Base-by-base conservation (phyloP, 441 rosid species). In the Metrosideros polymorpha region DNA sequence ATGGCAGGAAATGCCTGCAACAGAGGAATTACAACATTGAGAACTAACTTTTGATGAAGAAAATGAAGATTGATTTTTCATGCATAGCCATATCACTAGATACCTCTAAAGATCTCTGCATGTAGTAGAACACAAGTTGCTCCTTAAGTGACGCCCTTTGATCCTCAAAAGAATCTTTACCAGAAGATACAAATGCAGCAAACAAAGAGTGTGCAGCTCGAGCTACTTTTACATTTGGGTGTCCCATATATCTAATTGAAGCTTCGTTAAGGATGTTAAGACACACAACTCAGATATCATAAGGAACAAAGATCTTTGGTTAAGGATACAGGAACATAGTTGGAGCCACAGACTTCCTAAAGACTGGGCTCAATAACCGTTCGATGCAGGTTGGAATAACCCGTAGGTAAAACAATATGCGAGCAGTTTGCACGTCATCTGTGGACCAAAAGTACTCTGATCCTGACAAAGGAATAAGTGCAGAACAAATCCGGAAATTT, bases 351-450 rank as follows among this genome's bases (percentile, higher is more conserved):
- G 92, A 94, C 77, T 92, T 91, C 85, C 98, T 91, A 85, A 94
- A 95, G 66, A 92, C 91, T 76, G 86, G 82, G 84, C 92, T 92
- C 30, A 95, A 92, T 87, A 97, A 86, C 83, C 87, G 92, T 83
- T 93, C 99, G 49, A 96, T 89, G 91, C 95, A 96, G 86, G 98
- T 96, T 84, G 99, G 99, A 86, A 96, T 93, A 83, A 97, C 95
- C 50, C 98, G 94, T 90, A 96, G 87, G 90, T 93, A 97, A 92
- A 97, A 97, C 90, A 96, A 91, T 85, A 96, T 88, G 50, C 98
- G 96, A 86, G 99, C 94, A 88, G 99, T 95, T 89, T 97, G 99
- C 83, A 97, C 96, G 71, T 95, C 99, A 91, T 97, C 99, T 86
- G 90, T 90, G 88, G 91, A 93, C 99, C 99, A 97, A 85, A 83